These are phyloP conservation scores for Arthrobotrys megalospora DNA, from an alignment of 2,329 filamentous ascomycete genomes.

Conservation along the genomic window DNA sequence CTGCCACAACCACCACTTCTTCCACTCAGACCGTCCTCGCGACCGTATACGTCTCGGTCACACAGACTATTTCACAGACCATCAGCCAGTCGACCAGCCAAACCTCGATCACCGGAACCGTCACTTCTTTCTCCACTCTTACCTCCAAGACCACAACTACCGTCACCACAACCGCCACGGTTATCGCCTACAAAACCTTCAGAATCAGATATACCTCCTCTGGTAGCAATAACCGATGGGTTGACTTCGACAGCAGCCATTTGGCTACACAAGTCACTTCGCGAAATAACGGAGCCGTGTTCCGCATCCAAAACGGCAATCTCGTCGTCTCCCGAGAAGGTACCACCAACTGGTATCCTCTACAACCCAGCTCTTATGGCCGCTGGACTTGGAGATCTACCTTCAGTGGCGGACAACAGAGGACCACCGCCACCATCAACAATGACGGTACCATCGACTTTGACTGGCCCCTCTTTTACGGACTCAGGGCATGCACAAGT, in stretches of 20 bases:
- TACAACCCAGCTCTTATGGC: background rate
- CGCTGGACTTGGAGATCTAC: slow-evolving; percentile 6
- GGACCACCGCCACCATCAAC: background rate
- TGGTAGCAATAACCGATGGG: slow-evolving; percentile 10
- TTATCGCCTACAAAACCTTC: slow-evolving; percentile 5
- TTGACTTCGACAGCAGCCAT: background rate
- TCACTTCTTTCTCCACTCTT: slow-evolving; percentile 31
- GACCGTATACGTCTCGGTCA: slow-evolving; percentile 28
- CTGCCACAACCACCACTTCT: slow-evolving; percentile 18
- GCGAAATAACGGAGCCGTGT: background rate
- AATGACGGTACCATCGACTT: background rate
- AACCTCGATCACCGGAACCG: slow-evolving; percentile 6
- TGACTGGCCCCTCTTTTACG: background rate
- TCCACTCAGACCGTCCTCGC: slow-evolving; percentile 18
- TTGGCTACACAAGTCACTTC: background rate
- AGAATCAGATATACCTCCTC: slow-evolving; percentile 14
- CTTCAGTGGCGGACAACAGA: background rate
- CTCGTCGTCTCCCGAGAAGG: background rate
- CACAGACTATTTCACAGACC: slow-evolving; percentile 16
- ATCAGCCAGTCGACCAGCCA: background rate
- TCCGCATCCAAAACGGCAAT: background rate
- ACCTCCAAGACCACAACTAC: slow-evolving; percentile 9
- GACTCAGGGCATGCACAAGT: background rate
- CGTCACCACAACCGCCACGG: slow-evolving; percentile 6
- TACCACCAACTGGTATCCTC: background rate